Evolutionary conservation across 805 yeast species (phyloP), one percentile per base, ranked within the genome.

Genomic region (Scheffersomyces stipitis): DNA sequence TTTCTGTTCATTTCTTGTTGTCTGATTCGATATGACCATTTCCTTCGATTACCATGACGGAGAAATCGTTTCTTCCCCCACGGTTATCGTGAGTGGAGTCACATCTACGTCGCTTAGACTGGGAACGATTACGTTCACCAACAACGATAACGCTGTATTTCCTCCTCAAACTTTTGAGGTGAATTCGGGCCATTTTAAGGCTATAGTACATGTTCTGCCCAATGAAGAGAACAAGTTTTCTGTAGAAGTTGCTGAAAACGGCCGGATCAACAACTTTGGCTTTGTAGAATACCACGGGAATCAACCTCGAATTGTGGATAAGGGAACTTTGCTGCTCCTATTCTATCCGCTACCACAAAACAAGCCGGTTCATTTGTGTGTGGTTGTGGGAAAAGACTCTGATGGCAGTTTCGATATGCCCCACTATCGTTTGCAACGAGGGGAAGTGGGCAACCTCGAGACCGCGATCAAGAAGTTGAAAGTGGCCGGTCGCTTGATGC

Each of bases 401-500:
- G 76, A 80, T 3, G 76, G 78, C 15, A 44, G 58, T 2, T 90
- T 77, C 54, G 97, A 90, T 50, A 75, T 86, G 45, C 89, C 95
- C 1, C 41, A 55, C 2, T 69, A 74, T 45, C 73, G 69, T 35
- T 44, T 51, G 5, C 46, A 55, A 15, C 58, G 69, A 22, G 73
- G 72, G 0, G 93, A 86, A 46, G 83, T 81, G 2, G 81, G 86
- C 42, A 77, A 71, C 10, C 48, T 90, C 15, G 80, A 80, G n/a
- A 56, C 81, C 4, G 96, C 96, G 1, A 64, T 85, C 14, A 69
- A 67, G 45, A 87, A 87, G 55, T 56, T 91, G 45, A 77, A 93
- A 49, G 77, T 88, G 42, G 96, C 86, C 3, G 95, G 85, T 4
- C 72, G 96, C 48, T 60, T 90, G 60, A 86, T 87, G 95, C 91